Base-by-base conservation (phyloP, 495 filamentous ascomycete species). In the Lentithecium fluviatile region DNA sequence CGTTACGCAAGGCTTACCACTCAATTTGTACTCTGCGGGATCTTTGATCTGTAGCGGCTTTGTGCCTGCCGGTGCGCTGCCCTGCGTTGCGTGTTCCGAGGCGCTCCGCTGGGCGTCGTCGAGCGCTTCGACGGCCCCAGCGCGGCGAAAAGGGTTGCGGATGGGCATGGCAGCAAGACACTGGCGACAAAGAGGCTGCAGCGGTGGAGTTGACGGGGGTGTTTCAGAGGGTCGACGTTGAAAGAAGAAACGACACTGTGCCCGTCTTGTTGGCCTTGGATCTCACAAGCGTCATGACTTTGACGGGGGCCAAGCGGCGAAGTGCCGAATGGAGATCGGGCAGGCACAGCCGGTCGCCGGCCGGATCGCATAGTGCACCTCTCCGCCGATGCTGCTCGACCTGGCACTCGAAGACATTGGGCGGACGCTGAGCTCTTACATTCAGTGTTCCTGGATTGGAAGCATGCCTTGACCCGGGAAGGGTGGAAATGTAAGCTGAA, bases 21-120 rank as follows among this genome's bases (percentile, higher is more conserved):
- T 73, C 62, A 76, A 51, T 56, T 76, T 74, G 65, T 75, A 76
- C 60, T 76, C 74, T 6, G 68, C 48, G 38, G 70, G 65, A 62
- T 73, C 58, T 45, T 66, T 68, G 61, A 75, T 68, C 24, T 72
- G 61, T 15, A 72, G 24, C 5, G 73, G 62, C 23, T 69, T 65
- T 36, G 67, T 47, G 42, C 60, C 67, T 12, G 45, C 37, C 38
- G 64, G 58, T 12, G 53, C 19, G 0, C 60, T 66, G 25, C 64
- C 45, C 58, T 63, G 45, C 23, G 61, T 66, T n/a, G 52, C 62
- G 17, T 45, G 37, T 45, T 62, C 69, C 38, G 60, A 48, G 19
- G 36, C 53, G 32, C 54, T 56, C 34, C 68, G 71, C 43, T 74
- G 71, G 57, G 66, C 66, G 38, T 73, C 71, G 37, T 62, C 32